Evolutionary conservation across 495 filamentous ascomycete genomes (phyloP).

Genomic region (Astrothelium macrocarpum): DNA sequence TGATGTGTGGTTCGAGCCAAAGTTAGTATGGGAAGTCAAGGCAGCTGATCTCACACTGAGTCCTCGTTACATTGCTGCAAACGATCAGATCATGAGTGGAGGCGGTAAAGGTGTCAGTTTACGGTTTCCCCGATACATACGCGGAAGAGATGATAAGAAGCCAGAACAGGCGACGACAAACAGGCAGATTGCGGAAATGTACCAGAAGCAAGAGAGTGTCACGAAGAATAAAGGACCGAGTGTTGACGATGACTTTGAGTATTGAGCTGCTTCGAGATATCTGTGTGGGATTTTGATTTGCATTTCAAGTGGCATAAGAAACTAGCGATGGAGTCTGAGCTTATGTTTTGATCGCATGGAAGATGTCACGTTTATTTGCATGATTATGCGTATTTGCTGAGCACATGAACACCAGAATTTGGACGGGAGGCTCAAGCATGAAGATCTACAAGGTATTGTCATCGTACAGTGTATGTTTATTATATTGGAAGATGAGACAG

Average conservation of each 20-base stretch:
- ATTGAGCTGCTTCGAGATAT: constrained; percentile 39
- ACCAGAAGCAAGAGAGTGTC: constrained; percentile 84
- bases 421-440: too few species aligned
- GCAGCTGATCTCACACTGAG: constrained; percentile 89
- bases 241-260: constrained; percentile 98
- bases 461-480: too few species aligned
- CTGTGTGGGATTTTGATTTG: background rate
- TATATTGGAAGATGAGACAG: background rate
- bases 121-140: constrained; percentile 86
- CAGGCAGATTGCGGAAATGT: constrained; percentile 88
- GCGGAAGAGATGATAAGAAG: constrained; percentile 86
- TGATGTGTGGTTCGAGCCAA: constrained; percentile 96
- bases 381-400: background rate
- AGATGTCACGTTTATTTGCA: too few species aligned
- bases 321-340: background rate
- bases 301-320: background rate
- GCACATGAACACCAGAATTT: too few species aligned
- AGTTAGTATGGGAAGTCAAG: constrained; percentile 94
- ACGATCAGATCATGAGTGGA: constrained; percentile 49
- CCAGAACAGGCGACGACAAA: constrained; percentile 79
- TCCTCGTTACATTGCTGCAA: constrained; percentile 80
- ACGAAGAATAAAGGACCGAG: constrained; percentile 63
- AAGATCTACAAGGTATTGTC: too few species aligned
- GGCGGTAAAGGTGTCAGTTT: constrained; percentile 78
- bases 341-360: too few species aligned